Evolutionary conservation across 768 basidiomycete genomes (phyloP).

Genomic region (Lyophyllum semitale): DNA sequence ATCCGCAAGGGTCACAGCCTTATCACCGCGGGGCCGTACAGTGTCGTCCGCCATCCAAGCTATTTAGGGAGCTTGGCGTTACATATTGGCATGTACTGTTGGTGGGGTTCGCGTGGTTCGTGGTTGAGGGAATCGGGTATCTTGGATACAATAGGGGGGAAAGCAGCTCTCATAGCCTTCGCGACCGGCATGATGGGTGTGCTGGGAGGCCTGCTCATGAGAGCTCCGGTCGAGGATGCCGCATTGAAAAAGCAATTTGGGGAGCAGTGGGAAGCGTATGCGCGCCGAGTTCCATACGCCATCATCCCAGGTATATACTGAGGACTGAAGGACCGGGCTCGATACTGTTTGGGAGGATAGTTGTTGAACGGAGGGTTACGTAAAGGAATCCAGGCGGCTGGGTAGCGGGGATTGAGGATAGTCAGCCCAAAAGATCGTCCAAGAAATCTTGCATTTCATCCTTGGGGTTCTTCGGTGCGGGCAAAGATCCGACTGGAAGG

Average conservation of each 20-base stretch:
- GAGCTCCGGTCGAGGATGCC: slow-evolving; percentile 28
- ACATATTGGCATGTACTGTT: slow-evolving; percentile 30
- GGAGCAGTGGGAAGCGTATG: slow-evolving; percentile 28
- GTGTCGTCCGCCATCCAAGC: slow-evolving; percentile 34
- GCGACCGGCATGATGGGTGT: slow-evolving; percentile 10
- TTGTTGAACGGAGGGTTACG: not conserved
- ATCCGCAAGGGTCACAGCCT: slow-evolving; percentile 26
- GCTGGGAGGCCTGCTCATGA: slow-evolving; percentile 12
- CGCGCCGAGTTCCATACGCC: slow-evolving; percentile 23
- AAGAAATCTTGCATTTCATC: slow-evolving; percentile 71
- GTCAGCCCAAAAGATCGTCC: slow-evolving; percentile 56
- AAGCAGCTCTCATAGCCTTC: slow-evolving; percentile 7
- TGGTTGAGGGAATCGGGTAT: slow-evolving; percentile 31
- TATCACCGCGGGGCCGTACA: slow-evolving; percentile 33
- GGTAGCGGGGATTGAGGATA: slow-evolving; percentile 3
- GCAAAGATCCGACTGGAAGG: slow-evolving; percentile 23
- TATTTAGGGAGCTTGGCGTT: slow-evolving; percentile 29
- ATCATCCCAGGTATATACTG: slow-evolving; percentile 23
- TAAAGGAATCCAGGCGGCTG: not conserved
- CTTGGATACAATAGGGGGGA: slow-evolving; percentile 26
- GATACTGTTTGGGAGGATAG: too few species aligned
- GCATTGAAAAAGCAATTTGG: slow-evolving; percentile 27
- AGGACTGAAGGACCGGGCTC: slow-evolving; percentile 20
- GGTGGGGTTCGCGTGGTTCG: slow-evolving; percentile 31
- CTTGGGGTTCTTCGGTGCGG: slow-evolving; percentile 43